These are phyloP conservation scores for Scheffersomyces coipomensis DNA, from an alignment of 805 yeast species.

Conservation along the genomic window DNA sequence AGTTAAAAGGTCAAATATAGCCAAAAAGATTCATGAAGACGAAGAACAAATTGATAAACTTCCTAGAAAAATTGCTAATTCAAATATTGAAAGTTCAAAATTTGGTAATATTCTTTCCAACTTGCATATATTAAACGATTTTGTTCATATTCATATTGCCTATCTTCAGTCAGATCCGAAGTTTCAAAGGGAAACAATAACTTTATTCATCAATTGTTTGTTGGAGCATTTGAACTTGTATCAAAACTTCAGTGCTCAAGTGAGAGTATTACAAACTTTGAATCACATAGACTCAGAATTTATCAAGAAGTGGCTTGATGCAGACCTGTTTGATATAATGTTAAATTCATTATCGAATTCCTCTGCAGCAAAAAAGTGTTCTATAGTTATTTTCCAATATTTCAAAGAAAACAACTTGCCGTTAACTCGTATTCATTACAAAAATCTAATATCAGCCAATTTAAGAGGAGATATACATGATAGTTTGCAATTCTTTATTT, in stretches of 20 bases:
- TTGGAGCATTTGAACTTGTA: conserved; percentile 31
- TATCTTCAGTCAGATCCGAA: conserved; percentile 13
- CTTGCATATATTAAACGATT: conserved; percentile 16
- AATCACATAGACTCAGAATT: conserved; percentile 14
- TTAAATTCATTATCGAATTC: conserved; percentile 24
- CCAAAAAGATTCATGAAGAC: conserved; percentile 10
- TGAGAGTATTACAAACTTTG: conserved; percentile 16
- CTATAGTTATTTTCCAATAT: conserved; percentile 20
- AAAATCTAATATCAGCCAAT: conserved; percentile 20
- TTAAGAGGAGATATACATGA: conserved; percentile 21
- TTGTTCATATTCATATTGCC: conserved; percentile 20
- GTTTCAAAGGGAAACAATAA: conserved; percentile 14
- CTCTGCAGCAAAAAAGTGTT: conserved; percentile 23
- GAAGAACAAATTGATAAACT: conserved; percentile 9
- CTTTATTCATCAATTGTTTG: conserved; percentile 33
- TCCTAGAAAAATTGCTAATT: conserved; percentile 21
- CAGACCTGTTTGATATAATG: conserved; percentile 29
- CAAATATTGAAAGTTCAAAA: conserved; percentile 19
- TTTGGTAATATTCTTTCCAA: conserved; percentile 35
- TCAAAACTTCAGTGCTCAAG: conserved; percentile 34
- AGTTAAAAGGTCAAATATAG: conserved; percentile 8
- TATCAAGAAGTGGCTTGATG: conserved; percentile 22
- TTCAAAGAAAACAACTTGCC: conserved; percentile 9
- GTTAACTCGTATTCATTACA: conserved; percentile 16
- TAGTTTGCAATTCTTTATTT: conserved; percentile 21